A percentile compares a stretch with the other conserved stretches of the same genome.
Evolutionary conservation across 225 moss, liverwort and hornwort genomes (phyloP).

Genomic region (Asterella californica): DNA sequence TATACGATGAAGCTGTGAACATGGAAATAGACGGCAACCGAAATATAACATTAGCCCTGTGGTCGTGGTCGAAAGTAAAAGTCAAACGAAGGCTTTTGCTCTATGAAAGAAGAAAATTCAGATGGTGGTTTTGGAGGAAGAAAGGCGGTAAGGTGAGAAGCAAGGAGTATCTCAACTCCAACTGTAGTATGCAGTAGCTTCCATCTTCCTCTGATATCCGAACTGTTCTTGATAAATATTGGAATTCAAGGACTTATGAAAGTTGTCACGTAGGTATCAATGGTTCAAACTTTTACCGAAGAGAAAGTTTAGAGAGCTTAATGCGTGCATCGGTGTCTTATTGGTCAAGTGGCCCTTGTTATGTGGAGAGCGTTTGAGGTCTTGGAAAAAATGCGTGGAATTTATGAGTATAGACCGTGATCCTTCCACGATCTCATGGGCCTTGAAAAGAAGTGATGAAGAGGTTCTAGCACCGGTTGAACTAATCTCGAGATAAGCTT

Average conservation of each 20-base stretch:
- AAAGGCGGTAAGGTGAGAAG: background rate
- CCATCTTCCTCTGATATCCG: no score
- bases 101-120: background rate
- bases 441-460: background rate
- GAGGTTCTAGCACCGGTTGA: background rate
- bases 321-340: background rate
- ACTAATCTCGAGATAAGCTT: background rate
- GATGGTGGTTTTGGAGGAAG: constrained; percentile 8
- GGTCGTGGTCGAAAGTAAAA: no score
- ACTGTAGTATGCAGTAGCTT: no score
- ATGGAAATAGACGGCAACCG: no score
- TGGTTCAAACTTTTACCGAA: background rate
- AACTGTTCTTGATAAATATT: background rate
- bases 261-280: background rate
- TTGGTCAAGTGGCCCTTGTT: background rate
- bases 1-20: no score
- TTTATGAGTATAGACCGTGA: background rate
- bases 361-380: background rate
- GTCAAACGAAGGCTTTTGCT: background rate
- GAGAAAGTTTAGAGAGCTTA: background rate
- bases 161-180: background rate
- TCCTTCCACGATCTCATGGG: background rate
- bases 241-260: background rate
- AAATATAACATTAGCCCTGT: no score
- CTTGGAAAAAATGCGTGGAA: constrained; percentile 8